These are phyloP conservation scores for Aquilaria malaccensis DNA, from an alignment of 345 rosid genomes.

Conservation along the genomic window DNA sequence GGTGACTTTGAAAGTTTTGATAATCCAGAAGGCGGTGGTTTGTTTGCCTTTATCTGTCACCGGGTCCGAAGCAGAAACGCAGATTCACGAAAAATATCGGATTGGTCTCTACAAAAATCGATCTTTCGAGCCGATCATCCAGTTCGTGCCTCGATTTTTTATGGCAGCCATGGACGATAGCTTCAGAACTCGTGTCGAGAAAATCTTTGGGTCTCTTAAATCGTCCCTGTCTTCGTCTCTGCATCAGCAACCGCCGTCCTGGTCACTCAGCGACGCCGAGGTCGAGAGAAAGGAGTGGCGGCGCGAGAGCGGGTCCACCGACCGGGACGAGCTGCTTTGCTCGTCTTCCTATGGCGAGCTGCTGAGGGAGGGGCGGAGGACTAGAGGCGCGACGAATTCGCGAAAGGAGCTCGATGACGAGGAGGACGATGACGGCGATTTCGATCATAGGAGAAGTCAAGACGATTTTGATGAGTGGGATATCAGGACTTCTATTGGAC, in stretches of 20 bases:
- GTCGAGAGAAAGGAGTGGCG: constrained; percentile 32
- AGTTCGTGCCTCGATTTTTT: background rate
- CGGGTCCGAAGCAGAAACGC: no score
- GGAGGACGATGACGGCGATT: constrained; percentile 27
- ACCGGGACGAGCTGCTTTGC: constrained; percentile 44
- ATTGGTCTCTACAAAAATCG: no score
- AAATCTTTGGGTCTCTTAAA: constrained; percentile 52
- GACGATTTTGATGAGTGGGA: constrained; percentile 55
- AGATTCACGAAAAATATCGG: no score
- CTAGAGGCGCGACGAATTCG: constrained; percentile 12
- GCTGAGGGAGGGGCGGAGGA: constrained; percentile 16
- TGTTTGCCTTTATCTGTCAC: no score
- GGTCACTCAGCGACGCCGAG: constrained; percentile 43
- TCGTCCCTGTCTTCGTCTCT: constrained; percentile 25
- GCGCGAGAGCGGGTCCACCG: constrained; percentile 18
- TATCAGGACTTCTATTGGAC: constrained; percentile 65
- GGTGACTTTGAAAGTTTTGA: no score
- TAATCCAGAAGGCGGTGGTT: no score
- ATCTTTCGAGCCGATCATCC: no score
- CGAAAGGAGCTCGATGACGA: constrained; percentile 31
- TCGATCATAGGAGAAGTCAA: constrained; percentile 14
- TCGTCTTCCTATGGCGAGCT: constrained; percentile 40
- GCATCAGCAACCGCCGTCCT: constrained; percentile 20
- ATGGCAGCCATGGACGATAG: constrained; percentile 35
- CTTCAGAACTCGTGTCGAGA: constrained; percentile 46